phyloP scores from a whole-genome alignment of 2,329 filamentous ascomycete genomes.

The Trichoderma harzianum region DNA sequence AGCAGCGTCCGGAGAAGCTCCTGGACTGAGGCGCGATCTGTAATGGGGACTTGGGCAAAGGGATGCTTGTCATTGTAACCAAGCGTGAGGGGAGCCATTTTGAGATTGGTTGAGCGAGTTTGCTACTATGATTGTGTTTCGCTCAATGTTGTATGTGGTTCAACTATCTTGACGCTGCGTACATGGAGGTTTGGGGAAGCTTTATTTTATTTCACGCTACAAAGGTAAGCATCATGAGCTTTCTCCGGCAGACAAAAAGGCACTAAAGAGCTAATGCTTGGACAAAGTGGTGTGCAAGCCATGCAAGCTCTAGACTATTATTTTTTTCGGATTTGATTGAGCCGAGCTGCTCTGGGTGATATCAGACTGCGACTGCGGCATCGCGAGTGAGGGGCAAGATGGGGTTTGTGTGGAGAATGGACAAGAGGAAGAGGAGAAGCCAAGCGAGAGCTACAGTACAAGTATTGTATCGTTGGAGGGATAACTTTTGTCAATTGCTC shows the following conservation, averaged over 20 bases:
- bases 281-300: background rate
- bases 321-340: constrained; percentile 8
- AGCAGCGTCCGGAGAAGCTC: constrained; percentile 60
- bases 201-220: background rate
- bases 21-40: constrained; percentile 45
- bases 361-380: constrained; percentile 1
- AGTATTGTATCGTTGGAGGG: background rate
- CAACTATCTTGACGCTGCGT: background rate
- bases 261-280: background rate
- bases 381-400: constrained; percentile 14
- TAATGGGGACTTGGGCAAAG: constrained; percentile 50
- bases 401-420: constrained; percentile 9
- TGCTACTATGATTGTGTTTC: background rate
- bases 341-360: constrained; percentile 12
- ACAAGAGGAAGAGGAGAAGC: background rate
- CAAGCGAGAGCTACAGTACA: background rate
- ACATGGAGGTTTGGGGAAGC: background rate
- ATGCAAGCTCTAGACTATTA: background rate
- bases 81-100: constrained; percentile 32
- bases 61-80: constrained; percentile 54
- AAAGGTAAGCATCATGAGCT: background rate
- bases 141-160: background rate
- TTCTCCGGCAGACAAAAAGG: background rate
- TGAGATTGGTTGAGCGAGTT: background rate
- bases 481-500: background rate